Conservation (phyloP, 352 stramenopile species). For the Globisporangium viniferum region DNA sequence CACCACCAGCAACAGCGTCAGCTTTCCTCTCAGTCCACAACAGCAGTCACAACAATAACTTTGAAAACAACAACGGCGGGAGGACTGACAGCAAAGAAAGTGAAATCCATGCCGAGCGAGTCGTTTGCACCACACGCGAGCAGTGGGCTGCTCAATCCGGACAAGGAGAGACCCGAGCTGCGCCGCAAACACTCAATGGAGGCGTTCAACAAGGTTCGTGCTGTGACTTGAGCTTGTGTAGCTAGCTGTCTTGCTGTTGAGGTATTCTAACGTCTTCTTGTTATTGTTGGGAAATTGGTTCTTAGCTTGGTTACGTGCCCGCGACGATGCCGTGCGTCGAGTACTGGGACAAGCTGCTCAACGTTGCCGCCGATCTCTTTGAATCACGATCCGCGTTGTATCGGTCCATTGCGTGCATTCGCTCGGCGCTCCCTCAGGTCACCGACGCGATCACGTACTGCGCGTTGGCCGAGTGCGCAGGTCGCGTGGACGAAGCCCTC, state of each 20-base stretch:
- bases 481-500: conserved; percentile 40
- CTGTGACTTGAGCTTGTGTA: neutral
- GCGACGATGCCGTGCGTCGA: conserved; percentile 45
- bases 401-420: conserved; percentile 40
- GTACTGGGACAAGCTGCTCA: conserved; percentile 57
- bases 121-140: conserved; percentile 7
- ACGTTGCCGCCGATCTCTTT: conserved; percentile 43
- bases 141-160: conserved; percentile 47
- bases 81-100: conserved; percentile 8
- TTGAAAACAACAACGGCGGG: neutral
- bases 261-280: neutral
- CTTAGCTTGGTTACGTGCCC: conserved; percentile 53
- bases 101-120: conserved; percentile 17
- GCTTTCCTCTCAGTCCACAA: neutral
- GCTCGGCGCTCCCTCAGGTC: conserved; percentile 34
- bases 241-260: neutral
- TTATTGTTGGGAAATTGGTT: conserved; percentile 1
- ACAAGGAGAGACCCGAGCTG: conserved; percentile 43
- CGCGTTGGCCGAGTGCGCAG: conserved; percentile 51
- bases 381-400: conserved; percentile 39
- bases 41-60: neutral
- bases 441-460: conserved; percentile 54
- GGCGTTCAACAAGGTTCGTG: conserved; percentile 36
- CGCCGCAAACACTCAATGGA: conserved; percentile 67
- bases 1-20: neutral